A percentile compares a stretch with the other conserved stretches of the same genome.
Conservation (phyloP, 1,139 yeast species). For the Yamadazyma diospyri region DNA sequence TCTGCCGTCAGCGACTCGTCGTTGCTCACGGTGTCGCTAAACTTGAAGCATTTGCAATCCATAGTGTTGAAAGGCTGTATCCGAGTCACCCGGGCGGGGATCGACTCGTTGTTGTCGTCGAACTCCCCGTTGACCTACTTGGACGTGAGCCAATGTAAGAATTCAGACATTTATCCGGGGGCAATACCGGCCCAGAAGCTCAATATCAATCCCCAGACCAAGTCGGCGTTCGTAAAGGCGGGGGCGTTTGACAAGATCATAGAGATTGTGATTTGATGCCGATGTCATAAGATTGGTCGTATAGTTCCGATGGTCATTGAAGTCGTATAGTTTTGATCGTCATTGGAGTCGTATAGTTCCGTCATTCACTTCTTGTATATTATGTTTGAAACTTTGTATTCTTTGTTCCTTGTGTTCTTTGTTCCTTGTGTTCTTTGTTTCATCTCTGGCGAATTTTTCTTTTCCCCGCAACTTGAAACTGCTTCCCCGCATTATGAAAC, state of each 20-base stretch:
- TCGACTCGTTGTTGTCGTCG: constrained; percentile 60
- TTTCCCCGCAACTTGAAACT: too few relatives aligned
- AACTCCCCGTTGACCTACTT: constrained; percentile 51
- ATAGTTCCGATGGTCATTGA: too few relatives aligned
- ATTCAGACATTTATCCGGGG: constrained; percentile 57
- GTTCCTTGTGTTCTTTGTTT: too few relatives aligned
- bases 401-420: too few relatives aligned
- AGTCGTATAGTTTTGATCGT: too few relatives aligned
- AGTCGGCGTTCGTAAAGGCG: constrained; percentile 57
- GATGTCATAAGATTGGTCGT: too few relatives aligned
- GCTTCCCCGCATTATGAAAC: too few relatives aligned
- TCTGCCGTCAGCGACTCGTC: constrained; percentile 76
- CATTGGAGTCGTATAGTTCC: too few relatives aligned
- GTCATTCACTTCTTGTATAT: too few relatives aligned
- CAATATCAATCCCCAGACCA: constrained; percentile 47
- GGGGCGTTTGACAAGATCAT: constrained; percentile 52
- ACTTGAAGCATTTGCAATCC: constrained; percentile 43
- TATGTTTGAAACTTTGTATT: too few relatives aligned
- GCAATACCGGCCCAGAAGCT: constrained; percentile 53
- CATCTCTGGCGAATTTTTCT: too few relatives aligned
- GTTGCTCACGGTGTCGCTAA: constrained; percentile 57
- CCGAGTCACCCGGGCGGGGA: constrained; percentile 72
- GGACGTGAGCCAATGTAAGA: constrained; percentile 67
- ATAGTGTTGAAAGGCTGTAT: constrained; percentile 65
- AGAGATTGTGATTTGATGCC: constrained; percentile 49